Evolutionary conservation across 148 eudicot genomes (phyloP).

Genomic region (Silene latifolia): DNA sequence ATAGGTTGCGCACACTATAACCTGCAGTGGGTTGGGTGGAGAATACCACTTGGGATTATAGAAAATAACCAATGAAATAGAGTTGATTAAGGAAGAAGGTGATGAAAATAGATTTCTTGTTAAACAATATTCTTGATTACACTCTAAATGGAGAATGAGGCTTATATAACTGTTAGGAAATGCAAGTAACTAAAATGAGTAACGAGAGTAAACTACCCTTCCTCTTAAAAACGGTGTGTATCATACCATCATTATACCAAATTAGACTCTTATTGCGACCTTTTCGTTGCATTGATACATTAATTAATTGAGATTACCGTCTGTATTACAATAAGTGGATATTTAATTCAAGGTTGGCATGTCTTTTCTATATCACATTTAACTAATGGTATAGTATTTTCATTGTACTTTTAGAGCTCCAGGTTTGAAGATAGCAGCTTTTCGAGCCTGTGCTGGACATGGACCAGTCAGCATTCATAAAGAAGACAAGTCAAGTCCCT

Average conservation of each 20-base stretch:
- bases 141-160: too few relatives aligned
- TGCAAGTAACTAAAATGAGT: too few relatives aligned
- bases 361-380: slow-evolving; percentile 3
- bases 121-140: too few relatives aligned
- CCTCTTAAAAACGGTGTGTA: too few relatives aligned
- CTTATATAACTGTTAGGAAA: too few relatives aligned
- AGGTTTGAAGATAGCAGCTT: slow-evolving; percentile 29
- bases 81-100: too few relatives aligned
- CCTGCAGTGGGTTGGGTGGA: too few relatives aligned
- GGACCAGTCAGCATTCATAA: slow-evolving; percentile 29
- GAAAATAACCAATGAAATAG: too few relatives aligned
- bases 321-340: background rate
- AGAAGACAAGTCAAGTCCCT: slow-evolving; percentile 27
- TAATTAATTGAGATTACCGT: background rate
- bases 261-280: background rate
- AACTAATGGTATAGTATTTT: slow-evolving; percentile 1
- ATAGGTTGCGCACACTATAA: too few relatives aligned
- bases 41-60: too few relatives aligned
- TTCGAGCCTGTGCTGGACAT: slow-evolving; percentile 37
- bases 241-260: background rate
- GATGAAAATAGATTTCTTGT: too few relatives aligned
- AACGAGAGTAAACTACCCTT: too few relatives aligned
- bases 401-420: slow-evolving; percentile 10
- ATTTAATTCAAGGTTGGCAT: background rate
- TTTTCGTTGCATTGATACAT: background rate